Conservation (phyloP, 129 eudicot species). For the Mikania micrantha region DNA sequence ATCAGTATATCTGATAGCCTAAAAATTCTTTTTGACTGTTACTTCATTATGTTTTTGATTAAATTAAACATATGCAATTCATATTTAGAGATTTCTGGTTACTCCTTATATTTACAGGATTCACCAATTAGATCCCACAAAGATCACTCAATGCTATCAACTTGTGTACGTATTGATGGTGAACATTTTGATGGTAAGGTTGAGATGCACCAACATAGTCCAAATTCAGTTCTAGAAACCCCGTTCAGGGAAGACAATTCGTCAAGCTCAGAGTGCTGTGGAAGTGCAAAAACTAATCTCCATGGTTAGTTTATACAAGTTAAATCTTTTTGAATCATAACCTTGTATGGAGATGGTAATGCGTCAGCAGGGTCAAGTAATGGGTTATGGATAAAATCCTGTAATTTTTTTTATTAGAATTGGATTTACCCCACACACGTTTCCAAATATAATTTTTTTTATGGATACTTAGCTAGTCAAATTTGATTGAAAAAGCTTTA, state of each 20-base stretch:
- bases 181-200: conserved; percentile 29
- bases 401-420: not conserved
- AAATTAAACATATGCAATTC: not conserved
- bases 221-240: conserved; percentile 54
- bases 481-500: not conserved
- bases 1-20: not conserved
- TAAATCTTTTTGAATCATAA: not conserved
- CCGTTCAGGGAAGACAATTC: conserved; percentile 31
- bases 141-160: conserved; percentile 22
- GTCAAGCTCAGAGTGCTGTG: conserved; percentile 22
- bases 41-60: not conserved
- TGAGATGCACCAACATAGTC: conserved; percentile 40
- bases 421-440: not conserved
- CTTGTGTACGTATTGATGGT: conserved; percentile 3
- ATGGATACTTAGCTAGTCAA: not conserved
- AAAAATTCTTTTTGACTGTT: not conserved
- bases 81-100: not conserved
- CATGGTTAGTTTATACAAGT: conserved; percentile 22
- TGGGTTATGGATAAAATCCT: too few species aligned
- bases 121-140: conserved; percentile 23
- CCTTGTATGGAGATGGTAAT: too few species aligned
- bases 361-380: too few species aligned
- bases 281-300: conserved; percentile 24
- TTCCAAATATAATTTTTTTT: not conserved
- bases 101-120: conserved; percentile 32